A percentile compares a stretch with the other conserved stretches of the same genome.
phyloP scores from a whole-genome alignment of 1,139 yeast genomes.

The Scheffersomyces titani region DNA sequence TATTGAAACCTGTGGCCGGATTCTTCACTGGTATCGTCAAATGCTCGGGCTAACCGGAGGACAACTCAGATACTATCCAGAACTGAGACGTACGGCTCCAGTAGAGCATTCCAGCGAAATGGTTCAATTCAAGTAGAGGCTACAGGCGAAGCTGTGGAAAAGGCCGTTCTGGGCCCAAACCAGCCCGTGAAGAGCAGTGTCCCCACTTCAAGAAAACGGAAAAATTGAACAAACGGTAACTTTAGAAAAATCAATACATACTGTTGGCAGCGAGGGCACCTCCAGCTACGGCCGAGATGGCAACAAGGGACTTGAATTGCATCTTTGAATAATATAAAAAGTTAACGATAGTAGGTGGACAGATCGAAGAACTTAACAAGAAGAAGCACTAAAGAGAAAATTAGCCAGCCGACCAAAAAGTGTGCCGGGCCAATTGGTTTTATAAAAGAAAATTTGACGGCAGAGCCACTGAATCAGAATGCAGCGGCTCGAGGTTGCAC shows the following conservation, averaged over 20 bases:
- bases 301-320: slow-evolving; percentile 53
- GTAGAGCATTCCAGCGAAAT: no score
- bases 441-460: neutral
- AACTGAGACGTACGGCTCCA: neutral
- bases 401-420: neutral
- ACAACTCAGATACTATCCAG: neutral
- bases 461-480: no score
- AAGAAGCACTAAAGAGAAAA: neutral
- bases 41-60: neutral
- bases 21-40: neutral
- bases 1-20: neutral
- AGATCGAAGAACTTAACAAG: neutral
- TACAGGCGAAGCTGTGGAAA: neutral
- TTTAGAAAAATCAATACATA: slow-evolving; percentile 29
- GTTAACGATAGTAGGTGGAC: neutral
- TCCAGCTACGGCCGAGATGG: slow-evolving; percentile 48
- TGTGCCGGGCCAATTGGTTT: neutral
- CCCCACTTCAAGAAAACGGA: neutral
- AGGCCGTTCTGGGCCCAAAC: neutral
- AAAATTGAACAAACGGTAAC: neutral
- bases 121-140: neutral
- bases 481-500: neutral
- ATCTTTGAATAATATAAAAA: slow-evolving; percentile 22
- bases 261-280: slow-evolving; percentile 52
- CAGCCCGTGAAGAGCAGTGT: neutral